A percentile compares a stretch with the other conserved stretches of the same genome.
These are phyloP conservation scores for Physocladia obscura DNA, from an alignment of 192 early-diverging fungal genomes.

Conservation along the genomic window DNA sequence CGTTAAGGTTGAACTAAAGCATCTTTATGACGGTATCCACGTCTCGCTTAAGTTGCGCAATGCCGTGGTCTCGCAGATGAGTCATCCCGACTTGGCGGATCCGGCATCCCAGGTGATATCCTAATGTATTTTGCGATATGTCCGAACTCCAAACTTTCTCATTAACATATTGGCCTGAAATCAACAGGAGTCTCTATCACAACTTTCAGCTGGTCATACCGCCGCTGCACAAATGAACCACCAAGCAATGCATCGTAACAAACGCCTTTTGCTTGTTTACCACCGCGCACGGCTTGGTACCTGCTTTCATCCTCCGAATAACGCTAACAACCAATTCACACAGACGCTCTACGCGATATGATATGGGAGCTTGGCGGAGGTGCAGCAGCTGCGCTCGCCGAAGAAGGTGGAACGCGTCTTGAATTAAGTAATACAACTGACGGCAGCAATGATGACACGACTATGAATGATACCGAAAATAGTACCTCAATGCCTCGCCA, in stretches of 20 bases:
- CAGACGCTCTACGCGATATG: slow-evolving; percentile 62
- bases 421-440: slow-evolving; percentile 3
- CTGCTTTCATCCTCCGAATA: background rate
- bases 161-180: background rate
- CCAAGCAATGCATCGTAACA: slow-evolving; percentile 70
- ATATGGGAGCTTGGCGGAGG: slow-evolving; percentile 65
- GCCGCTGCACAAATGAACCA: slow-evolving; percentile 52
- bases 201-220: slow-evolving; percentile 16
- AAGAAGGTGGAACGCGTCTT: background rate
- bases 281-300: slow-evolving; percentile 63
- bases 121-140: slow-evolving; percentile 2
- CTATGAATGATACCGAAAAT: background rate
- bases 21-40: slow-evolving; percentile 28
- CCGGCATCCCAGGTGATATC: background rate
- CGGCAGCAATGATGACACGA: slow-evolving; percentile 19
- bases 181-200: background rate
- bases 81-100: background rate
- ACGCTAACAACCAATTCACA: background rate
- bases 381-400: slow-evolving; percentile 42
- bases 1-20: slow-evolving; percentile 74
- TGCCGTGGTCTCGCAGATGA: background rate
- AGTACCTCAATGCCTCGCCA: background rate
- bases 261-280: slow-evolving; percentile 87
- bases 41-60: too few species aligned
- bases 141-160: background rate